A percentile compares a stretch with the other conserved stretches of the same genome.
These are phyloP conservation scores for Aspergillus hancockii DNA, from an alignment of 495 filamentous ascomycete species.

Conservation along the genomic window DNA sequence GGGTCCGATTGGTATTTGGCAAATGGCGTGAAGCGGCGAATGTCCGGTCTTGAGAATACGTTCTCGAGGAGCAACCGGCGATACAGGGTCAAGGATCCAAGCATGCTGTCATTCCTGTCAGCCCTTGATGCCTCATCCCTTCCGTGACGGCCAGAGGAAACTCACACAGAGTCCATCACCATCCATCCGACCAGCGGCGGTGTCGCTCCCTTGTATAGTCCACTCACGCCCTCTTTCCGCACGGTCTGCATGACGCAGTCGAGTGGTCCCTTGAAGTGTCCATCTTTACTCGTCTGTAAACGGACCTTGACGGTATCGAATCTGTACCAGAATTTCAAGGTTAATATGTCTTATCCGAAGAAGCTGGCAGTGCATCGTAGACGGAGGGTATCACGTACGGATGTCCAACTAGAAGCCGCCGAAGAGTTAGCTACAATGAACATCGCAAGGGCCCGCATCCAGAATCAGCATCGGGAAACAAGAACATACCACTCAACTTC, in stretches of 20 bases:
- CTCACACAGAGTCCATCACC: conserved; percentile 88
- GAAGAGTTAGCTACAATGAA: conserved; percentile 17
- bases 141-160: neutral
- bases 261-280: conserved; percentile 82
- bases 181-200: conserved; percentile 95
- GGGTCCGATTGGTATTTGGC: conserved; percentile 31
- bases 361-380: neutral
- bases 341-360: conserved; percentile 10
- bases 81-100: conserved; percentile 88
- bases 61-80: conserved; percentile 76
- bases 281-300: conserved; percentile 77
- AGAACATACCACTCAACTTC: conserved; percentile 74
- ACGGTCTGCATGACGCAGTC: conserved; percentile 82
- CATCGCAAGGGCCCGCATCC: neutral
- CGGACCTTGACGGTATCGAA: conserved; percentile 98
- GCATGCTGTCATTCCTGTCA: conserved; percentile 57
- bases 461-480: neutral
- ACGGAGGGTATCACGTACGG: conserved; percentile 48
- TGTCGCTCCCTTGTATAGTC: conserved; percentile 85
- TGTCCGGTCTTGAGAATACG: conserved; percentile 65
- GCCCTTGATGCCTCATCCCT: neutral
- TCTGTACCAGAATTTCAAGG: conserved; percentile 25
- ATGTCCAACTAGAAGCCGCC: conserved; percentile 56
- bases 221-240: conserved; percentile 74
- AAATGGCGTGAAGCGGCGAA: conserved; percentile 40